A percentile compares a stretch with the other conserved stretches of the same genome.
Conservation (phyloP, 768 basidiomycete genomes). For the Amanita exitialis region DNA sequence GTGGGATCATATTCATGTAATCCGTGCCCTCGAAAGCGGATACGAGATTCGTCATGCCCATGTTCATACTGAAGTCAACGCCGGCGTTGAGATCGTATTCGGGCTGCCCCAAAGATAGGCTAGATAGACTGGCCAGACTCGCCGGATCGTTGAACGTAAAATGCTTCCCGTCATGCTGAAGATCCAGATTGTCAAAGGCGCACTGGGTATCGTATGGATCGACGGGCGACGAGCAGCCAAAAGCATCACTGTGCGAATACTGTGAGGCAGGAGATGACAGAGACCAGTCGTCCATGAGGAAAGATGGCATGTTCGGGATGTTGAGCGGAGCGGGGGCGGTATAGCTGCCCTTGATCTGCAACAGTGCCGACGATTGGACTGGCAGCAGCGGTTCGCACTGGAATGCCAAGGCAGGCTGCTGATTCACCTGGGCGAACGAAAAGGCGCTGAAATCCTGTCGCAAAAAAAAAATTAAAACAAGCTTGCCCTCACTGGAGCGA, state of each 20-base stretch:
- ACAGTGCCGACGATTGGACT: not conserved
- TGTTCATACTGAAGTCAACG: constrained; percentile 1
- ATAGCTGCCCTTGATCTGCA: not conserved
- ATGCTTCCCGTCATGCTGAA: not conserved
- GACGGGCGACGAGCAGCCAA: not conserved
- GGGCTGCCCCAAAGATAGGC: not conserved
- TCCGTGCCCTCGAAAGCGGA: not conserved
- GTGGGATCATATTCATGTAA: not conserved
- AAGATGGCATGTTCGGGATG: constrained; percentile 1
- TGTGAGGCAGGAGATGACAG: not conserved
- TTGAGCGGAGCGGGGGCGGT: constrained; percentile 1
- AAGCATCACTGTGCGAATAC: not conserved
- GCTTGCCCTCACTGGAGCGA: constrained; percentile 3
- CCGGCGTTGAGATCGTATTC: constrained; percentile 1
- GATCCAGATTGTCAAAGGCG: not conserved
- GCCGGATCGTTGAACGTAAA: not conserved
- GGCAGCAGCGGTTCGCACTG: constrained; percentile 19
- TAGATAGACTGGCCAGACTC: not conserved
- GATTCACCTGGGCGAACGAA: constrained; percentile 30
- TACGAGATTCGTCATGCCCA: not conserved
- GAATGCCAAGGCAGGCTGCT: constrained; percentile 18
- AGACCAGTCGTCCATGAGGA: not conserved
- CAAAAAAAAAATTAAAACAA: not conserved
- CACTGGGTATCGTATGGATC: not conserved
- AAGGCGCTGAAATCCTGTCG: constrained; percentile 33